Base-by-base conservation (phyloP, 2,329 filamentous ascomycete genomes). In the Penicillium thymicola region DNA sequence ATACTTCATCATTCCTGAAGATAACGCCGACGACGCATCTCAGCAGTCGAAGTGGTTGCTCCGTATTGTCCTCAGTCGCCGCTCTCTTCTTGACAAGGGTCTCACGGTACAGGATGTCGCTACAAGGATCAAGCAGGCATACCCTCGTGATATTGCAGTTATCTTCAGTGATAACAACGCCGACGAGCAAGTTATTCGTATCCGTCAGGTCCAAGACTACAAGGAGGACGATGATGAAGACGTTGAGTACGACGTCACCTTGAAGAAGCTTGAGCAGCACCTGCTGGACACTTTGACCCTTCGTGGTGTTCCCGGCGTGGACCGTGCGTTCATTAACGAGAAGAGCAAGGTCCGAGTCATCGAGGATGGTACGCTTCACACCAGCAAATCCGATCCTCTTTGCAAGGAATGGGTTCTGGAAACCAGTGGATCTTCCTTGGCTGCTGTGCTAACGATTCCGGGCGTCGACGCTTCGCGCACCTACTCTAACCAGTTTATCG, bases 101-200 rank as follows among this genome's bases (percentile, higher is more conserved):
- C 83, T 99, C 61, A 89, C 86, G 34, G 92, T 99, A 57, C 89
- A 94, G 59, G 92, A 99, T 67, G 93, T 99, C 59, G 93, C 93
- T 32, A 80, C 83, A 59, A 89, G 87, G 70, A 94, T 99, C 77
- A 96, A 95, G 79, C 86, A 92, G 63, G 88, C 92, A 51, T 99
- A 96, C 71, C 83, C 86, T 21, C 86, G 83, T 60, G 92, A 96
- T 74, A 79, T 97, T 66, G 91, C 91, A 14, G 87, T 99, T 64
- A 92, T 99, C 59, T 96, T 96, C 81, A 96, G 92, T 76, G 94
- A 99, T 75, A 94, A 97, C 80, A 99, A 99, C 74, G 92, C 93
- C 10, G 92, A 97, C 63, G 87, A 95, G 72, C 92, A 95, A 73
- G 89, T 97, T 44, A 91, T 99, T 66, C 94, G 94, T 72, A 89